Base-by-base conservation (phyloP, 306 rosid genomes). In the Castanopsis chinensis region DNA sequence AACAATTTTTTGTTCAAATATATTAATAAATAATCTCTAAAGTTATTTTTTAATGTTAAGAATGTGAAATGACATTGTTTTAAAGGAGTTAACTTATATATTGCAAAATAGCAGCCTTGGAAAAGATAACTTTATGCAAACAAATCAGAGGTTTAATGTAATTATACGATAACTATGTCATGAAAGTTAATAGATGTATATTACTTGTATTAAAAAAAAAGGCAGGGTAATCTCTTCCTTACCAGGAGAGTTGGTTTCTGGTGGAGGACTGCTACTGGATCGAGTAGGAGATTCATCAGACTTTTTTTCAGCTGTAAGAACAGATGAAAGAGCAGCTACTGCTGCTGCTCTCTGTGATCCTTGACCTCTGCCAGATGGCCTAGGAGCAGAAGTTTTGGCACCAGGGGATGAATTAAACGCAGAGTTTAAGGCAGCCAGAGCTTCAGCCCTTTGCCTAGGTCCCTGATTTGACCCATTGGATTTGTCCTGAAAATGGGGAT, bases 261-360 rank as follows among this genome's bases (percentile, higher is more conserved):
- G 87, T 19, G 83, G 85, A 74, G 95, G 94, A 84, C 94, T 92
- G 41, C 63, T 20, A 79, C 78, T 79, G 77, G 86, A 85, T 69
- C 79, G 82, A 27, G 80, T 59, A 17, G 98, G 92, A 84, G 99
- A 95, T 74, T 81, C 64, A 73, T 93, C 99, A 9, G 91, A 87
- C 83, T 74, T 89, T 87, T 96, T 96, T 82, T 96, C 99, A 76
- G 99, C 99, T 58, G 91, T 89, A 72, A 96, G 98, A 87, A 96
- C 99, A 6, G 58, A 35, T 61, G 99, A 96, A 79, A 96, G 99
- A 72, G 99, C 99, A 80, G 99, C 99, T 56, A 96, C 99, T 65
- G 99, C 99, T 43, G 98, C 98, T 70, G 96, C 96, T 83, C 98
- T 91, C 82, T 95, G 99, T 69, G 99, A 91, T 81, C 98, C 98